Base-by-base conservation (phyloP, 2,329 filamentous ascomycete species). In the Bipolaris gigantea region DNA sequence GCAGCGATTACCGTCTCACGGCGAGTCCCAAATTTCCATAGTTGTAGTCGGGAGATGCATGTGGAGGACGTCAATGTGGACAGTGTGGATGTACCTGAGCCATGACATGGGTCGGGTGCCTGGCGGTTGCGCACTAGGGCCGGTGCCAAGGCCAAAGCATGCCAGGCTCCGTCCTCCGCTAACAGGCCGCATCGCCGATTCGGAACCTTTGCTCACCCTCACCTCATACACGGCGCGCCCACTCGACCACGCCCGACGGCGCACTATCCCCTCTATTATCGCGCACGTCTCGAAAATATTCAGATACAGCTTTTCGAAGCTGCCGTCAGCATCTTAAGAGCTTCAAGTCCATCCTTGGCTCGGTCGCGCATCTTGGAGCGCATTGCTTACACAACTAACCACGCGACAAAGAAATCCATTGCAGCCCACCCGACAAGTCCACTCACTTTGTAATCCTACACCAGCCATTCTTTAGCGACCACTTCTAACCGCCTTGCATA, bases 401-500 rank as follows among this genome's bases (percentile, higher is more conserved):
- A 66, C 63, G 64, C 64, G 63, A 66, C 64, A 61, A 66, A 65
- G 62, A 55, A 51, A 25, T 53, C 15, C 53, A 55, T 62, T 65
- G 60, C 64, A 55, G 47, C 47, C 53, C 47, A 56, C 51, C 39
- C 47, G 36, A 51, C 41, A 43, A 44, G 39, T 45, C 38, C 55
- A 51, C 53, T 50, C 58, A 38, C 41, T 41, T 50, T 40, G 56
- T 62, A 60, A 47, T 45, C 53, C 38, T 33, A 39, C 53, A 60
- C 50, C 49, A 49, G n/a, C 45, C 40, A 47, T 44, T 49, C 46
- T 40, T 35, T 40, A 21, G 35, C 33, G 34, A 43, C 41, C 36
- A 35, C 15, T 45, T 59, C 56, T 63, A 55, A 64, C 55, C 44
- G 48, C 45, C 35, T 33, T 47, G 27, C 52, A 44, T 47, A 57